phyloP scores from a whole-genome alignment of 1,284 basidiomycete species.

The Boletellus dicymbophilus region DNA sequence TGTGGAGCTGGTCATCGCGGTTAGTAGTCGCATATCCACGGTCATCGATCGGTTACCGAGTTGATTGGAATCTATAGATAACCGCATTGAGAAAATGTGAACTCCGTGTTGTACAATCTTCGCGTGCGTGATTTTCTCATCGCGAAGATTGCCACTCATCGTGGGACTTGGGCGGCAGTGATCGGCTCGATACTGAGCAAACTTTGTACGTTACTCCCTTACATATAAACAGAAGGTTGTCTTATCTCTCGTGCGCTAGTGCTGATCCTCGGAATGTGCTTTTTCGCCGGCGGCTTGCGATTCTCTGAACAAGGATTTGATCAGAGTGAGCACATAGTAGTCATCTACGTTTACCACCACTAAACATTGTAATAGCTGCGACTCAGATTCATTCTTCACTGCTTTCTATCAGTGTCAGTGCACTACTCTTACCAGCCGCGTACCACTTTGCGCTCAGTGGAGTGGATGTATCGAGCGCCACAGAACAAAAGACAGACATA shows the following conservation, averaged over 20 bases:
- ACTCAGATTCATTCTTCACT: slow-evolving; percentile 83
- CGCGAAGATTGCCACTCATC: slow-evolving; percentile 4
- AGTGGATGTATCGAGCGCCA: slow-evolving; percentile 32
- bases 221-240: not conserved
- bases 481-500: slow-evolving; percentile 56
- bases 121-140: slow-evolving; percentile 47
- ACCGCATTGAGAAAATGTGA: slow-evolving; percentile 84
- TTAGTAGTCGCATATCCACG: slow-evolving; percentile 35
- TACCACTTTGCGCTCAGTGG: slow-evolving; percentile 67
- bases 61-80: slow-evolving; percentile 48
- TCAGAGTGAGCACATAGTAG: slow-evolving; percentile 48
- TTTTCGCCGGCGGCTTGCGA: slow-evolving; percentile 77
- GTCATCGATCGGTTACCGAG: slow-evolving; percentile 7
- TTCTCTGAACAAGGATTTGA: slow-evolving; percentile 82
- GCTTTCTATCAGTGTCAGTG: slow-evolving; percentile 78
- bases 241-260: slow-evolving; percentile 20
- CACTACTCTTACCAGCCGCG: slow-evolving; percentile 77
- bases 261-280: slow-evolving; percentile 75
- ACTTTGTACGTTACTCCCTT: slow-evolving; percentile 49
- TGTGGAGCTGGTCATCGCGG: slow-evolving; percentile 73
- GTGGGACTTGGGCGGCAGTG: slow-evolving; percentile 46
- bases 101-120: slow-evolving; percentile 81
- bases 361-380: slow-evolving; percentile 49
- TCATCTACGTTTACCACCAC: not conserved
- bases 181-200: slow-evolving; percentile 82